Base-by-base conservation (phyloP, 75 land plant genomes). In the Selaginella moellendorffii region DNA sequence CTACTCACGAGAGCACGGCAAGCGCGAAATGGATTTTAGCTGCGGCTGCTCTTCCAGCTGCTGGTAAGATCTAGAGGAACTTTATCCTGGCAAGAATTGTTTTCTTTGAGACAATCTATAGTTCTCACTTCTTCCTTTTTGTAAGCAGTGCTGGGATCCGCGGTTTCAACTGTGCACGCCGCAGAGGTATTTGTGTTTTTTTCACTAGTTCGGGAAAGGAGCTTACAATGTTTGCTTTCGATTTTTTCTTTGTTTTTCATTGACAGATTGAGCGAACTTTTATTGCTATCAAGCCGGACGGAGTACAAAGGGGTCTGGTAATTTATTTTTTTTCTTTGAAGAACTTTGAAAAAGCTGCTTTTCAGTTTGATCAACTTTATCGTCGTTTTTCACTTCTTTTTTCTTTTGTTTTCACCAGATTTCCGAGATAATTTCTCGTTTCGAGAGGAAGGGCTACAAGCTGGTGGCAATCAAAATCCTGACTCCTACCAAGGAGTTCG, bases 201-300 rank as follows among this genome's bases (percentile, higher is more conserved):
- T 54, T 67, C 1, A 36, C 5, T 36, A 36, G 46, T 36, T 36
- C 5, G 5, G n/a, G n/a, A n/a, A n/a, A n/a, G n/a, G n/a, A n/a
- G n/a, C n/a, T n/a, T 52, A 21, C 0, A 29, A 24, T 27, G 23
- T 56, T 2, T 52, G 1, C 1, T 0, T 18, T 14, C 18, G 54
- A 18, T 18, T 65, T 31, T 1, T 12, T 51, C 36, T 8, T 53
- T 52, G 56, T 29, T 69, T 26, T 28, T 10, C 1, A 21, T 63
- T 22, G 62, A 1, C 80, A 91, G 97, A 46, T 88, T 66, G 97
- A 88, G 71, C 86, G 97, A 20, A 88, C 86, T 52, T 91, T 91
- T 68, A 91, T 91, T 79, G 95, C 95, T 2, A 91, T 91, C 69
- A 91, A 91, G 79, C 97, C 97, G 0, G 97, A 91, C 74, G 97